Evolutionary conservation across 2,329 filamentous ascomycete genomes (phyloP).

Genomic region (Fusarium anguioides): DNA sequence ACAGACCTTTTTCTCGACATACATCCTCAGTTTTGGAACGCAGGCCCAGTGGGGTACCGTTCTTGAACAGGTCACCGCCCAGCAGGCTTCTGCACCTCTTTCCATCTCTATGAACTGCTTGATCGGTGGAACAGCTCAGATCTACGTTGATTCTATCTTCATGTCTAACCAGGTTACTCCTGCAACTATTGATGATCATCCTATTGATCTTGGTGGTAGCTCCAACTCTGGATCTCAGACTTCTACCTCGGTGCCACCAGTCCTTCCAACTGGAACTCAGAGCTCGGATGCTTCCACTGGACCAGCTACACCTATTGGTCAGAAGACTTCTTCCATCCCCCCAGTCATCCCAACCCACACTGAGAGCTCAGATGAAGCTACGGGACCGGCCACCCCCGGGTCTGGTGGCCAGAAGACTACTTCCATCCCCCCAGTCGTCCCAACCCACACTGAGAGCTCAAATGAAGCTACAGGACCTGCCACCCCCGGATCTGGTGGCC

Average conservation of each 20-base stretch:
- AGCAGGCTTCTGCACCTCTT: neutral
- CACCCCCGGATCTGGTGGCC: neutral
- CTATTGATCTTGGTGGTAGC: conserved; percentile 22
- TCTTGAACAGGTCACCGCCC: neutral
- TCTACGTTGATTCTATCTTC: conserved; percentile 34
- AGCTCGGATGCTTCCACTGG: neutral
- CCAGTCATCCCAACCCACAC: neutral
- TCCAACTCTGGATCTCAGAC: neutral
- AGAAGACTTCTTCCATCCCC: neutral
- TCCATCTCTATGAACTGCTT: conserved; percentile 11
- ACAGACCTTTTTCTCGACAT: conserved; percentile 1
- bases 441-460: neutral
- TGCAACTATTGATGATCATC: conserved; percentile 16
- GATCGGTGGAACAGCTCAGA: neutral
- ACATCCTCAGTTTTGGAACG: neutral
- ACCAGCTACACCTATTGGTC: neutral
- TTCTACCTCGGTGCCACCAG: neutral
- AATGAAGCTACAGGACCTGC: neutral
- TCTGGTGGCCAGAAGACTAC: neutral
- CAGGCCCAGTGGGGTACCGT: conserved; percentile 4
- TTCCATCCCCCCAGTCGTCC: neutral
- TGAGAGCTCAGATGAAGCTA: neutral
- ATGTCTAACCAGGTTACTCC: conserved; percentile 33
- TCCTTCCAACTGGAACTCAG: neutral
- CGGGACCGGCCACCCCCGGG: neutral